A percentile compares a stretch with the other conserved stretches of the same genome.
These are phyloP conservation scores for Myxozyma neglecta DNA, from an alignment of 805 yeast species.

Conservation along the genomic window DNA sequence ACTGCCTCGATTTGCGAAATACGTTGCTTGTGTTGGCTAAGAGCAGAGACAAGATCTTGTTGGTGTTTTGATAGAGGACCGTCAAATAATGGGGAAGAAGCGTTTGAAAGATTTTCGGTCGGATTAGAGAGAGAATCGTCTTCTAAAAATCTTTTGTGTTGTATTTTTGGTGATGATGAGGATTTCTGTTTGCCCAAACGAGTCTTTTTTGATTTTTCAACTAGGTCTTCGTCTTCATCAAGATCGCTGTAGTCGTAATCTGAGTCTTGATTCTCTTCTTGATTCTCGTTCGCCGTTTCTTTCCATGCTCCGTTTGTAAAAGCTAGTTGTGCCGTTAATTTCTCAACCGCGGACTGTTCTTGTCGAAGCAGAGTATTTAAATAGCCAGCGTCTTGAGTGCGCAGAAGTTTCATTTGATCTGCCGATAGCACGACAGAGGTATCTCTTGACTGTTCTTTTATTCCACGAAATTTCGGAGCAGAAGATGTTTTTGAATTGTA, in stretches of 20 bases:
- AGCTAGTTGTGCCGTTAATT: slow-evolving; percentile 45
- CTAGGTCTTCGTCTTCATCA: slow-evolving; percentile 16
- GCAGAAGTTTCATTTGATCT: slow-evolving; percentile 73
- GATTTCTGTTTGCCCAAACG: neutral
- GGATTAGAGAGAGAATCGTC: slow-evolving; percentile 46
- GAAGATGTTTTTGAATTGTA: slow-evolving; percentile 53
- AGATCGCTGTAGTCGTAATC: slow-evolving; percentile 50
- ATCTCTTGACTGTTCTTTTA: slow-evolving; percentile 45
- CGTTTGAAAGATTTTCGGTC: neutral
- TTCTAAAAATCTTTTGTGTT: slow-evolving; percentile 78
- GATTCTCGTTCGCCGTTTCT: neutral
- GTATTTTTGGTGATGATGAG: slow-evolving; percentile 27
- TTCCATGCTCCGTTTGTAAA: slow-evolving; percentile 27
- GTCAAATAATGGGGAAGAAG: neutral
- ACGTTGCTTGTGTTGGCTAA: slow-evolving; percentile 35
- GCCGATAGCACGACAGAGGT: slow-evolving; percentile 47
- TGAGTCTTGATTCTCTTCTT: slow-evolving; percentile 22
- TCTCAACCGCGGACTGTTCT: slow-evolving; percentile 65
- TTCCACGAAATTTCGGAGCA: slow-evolving; percentile 50
- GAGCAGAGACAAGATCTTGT: slow-evolving; percentile 6
- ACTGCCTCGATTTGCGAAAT: slow-evolving; percentile 58
- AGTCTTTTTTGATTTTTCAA: slow-evolving; percentile 49
- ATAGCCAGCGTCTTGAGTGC: slow-evolving; percentile 89
- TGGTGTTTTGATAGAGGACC: slow-evolving; percentile 35
- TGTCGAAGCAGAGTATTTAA: slow-evolving; percentile 71